phyloP scores from a whole-genome alignment of 140 eudicot species.

The Flaveria floridana region DNA sequence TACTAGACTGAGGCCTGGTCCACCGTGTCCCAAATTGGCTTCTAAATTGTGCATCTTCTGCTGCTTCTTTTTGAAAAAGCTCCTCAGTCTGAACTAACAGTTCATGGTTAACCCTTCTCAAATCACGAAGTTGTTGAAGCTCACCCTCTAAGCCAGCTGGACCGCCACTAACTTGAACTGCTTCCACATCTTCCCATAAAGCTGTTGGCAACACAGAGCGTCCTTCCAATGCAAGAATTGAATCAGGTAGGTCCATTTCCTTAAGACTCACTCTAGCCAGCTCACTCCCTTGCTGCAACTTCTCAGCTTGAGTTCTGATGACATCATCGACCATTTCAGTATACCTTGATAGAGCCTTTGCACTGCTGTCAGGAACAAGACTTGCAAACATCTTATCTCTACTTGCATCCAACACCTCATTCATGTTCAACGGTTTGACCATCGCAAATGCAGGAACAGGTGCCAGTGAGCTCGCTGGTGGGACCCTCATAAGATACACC shows the following conservation, averaged over 20 bases:
- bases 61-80: conserved; percentile 85
- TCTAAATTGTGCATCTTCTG: conserved; percentile 94
- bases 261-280: conserved; percentile 89
- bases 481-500: conserved; percentile 96
- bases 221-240: conserved; percentile 88
- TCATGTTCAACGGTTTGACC: conserved; percentile 87
- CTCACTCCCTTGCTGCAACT: conserved; percentile 93
- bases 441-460: conserved; percentile 84
- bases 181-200: conserved; percentile 92
- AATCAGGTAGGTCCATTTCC: conserved; percentile 96
- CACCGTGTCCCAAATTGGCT: conserved; percentile 92
- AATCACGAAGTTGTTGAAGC: conserved; percentile 83
- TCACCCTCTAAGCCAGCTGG: conserved; percentile 94
- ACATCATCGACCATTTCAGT: conserved; percentile 97
- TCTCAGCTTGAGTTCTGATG: conserved; percentile 94
- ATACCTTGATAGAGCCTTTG: conserved; percentile 90
- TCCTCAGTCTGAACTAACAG: conserved; percentile 86
- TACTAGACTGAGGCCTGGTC: conserved; percentile 95
- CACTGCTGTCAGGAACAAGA: conserved; percentile 94
- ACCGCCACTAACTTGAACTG: conserved; percentile 92
- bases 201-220: conserved; percentile 62
- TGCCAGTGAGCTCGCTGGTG: conserved; percentile 67
- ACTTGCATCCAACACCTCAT: conserved; percentile 86
- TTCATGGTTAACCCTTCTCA: conserved; percentile 85
- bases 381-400: conserved; percentile 83